A percentile compares a stretch with the other conserved stretches of the same genome.
phyloP scores from a whole-genome alignment of 2,329 filamentous ascomycete species.

The Claviceps pusilla region DNA sequence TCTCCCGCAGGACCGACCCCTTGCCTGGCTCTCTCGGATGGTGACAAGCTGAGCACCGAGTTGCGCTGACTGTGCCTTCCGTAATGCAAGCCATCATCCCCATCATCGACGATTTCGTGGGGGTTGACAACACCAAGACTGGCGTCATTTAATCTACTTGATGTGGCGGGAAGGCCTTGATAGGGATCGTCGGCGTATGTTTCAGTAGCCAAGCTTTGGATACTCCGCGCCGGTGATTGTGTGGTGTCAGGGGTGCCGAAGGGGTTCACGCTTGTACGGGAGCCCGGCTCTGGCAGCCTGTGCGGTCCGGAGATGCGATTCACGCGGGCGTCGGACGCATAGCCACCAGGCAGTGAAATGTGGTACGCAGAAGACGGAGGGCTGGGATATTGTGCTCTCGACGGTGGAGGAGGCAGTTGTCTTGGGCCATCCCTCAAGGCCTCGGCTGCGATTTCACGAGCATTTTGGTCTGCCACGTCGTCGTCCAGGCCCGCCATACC shows the following conservation, averaged over 20 bases:
- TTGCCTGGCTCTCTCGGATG: slow-evolving; percentile 20
- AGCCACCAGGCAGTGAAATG: slow-evolving; percentile 9
- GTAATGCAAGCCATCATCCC: slow-evolving; percentile 64
- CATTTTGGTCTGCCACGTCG: slow-evolving; percentile 48
- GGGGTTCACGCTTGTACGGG: slow-evolving; percentile 27
- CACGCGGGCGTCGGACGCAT: slow-evolving; percentile 6
- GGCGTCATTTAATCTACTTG: slow-evolving; percentile 26
- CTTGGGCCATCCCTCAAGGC: slow-evolving; percentile 33
- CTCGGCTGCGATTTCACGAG: slow-evolving; percentile 49
- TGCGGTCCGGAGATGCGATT: slow-evolving; percentile 1
- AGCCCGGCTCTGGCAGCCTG: slow-evolving; percentile 21
- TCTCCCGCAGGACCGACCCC: slow-evolving; percentile 24
- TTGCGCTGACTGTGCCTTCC: slow-evolving; percentile 29
- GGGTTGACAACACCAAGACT: slow-evolving; percentile 53
- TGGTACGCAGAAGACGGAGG: slow-evolving; percentile 9
- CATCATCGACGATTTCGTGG: slow-evolving; percentile 70
- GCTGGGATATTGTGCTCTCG: slow-evolving; percentile 15
- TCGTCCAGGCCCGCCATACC: slow-evolving; percentile 55
- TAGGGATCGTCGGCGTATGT: slow-evolving; percentile 53
- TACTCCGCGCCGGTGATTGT: slow-evolving; percentile 34
- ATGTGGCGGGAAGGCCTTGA: slow-evolving; percentile 23
- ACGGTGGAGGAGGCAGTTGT: slow-evolving; percentile 24
- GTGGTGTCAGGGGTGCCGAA: slow-evolving; percentile 20
- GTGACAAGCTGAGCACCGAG: slow-evolving; percentile 44
- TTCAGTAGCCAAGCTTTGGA: slow-evolving; percentile 27